phyloP scores from a whole-genome alignment of 2,329 filamentous ascomycete genomes.

The Hymenoscyphus infarciens region DNA sequence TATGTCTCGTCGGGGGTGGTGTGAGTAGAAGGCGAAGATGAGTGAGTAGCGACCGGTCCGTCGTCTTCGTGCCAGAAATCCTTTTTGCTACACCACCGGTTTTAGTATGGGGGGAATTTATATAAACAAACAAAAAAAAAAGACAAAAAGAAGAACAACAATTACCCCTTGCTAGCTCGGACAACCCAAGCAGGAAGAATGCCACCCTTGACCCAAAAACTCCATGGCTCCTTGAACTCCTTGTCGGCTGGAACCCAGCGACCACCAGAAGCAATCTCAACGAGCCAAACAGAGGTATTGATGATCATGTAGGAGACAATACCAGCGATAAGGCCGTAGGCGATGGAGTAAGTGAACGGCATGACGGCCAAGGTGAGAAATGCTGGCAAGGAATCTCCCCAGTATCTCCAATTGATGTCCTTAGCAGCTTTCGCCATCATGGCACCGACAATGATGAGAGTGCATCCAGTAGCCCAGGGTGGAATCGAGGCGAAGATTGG shows the following conservation, averaged over 20 bases:
- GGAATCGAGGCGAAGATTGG: constrained; percentile 87
- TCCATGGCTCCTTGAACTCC: constrained; percentile 73
- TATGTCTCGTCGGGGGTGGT: neutral
- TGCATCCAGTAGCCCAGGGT: constrained; percentile 81
- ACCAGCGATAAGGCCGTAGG: constrained; percentile 75
- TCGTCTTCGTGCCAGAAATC: constrained; percentile 17
- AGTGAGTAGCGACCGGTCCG: neutral
- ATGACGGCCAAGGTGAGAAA: constrained; percentile 80
- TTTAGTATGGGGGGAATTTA: constrained; percentile 3
- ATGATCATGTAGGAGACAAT: constrained; percentile 72
- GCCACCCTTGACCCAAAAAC: constrained; percentile 69
- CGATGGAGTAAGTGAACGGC: constrained; percentile 86
- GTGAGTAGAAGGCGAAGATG: neutral
- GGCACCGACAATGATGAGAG: constrained; percentile 76
- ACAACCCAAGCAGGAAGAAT: constrained; percentile 70
- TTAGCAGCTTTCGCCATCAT: constrained; percentile 75
- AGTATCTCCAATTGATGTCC: constrained; percentile 83
- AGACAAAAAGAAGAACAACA: neutral
- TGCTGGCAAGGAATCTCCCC: constrained; percentile 76
- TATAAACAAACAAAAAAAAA: neutral
- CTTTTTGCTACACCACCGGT: constrained; percentile 9
- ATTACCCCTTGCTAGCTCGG: constrained; percentile 52
- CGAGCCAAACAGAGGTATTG: constrained; percentile 64
- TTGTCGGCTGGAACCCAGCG: constrained; percentile 70
- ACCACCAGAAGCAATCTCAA: constrained; percentile 63